These are phyloP conservation scores for Blastobotrys elegans DNA, from an alignment of 1,139 yeast species.

Conservation along the genomic window DNA sequence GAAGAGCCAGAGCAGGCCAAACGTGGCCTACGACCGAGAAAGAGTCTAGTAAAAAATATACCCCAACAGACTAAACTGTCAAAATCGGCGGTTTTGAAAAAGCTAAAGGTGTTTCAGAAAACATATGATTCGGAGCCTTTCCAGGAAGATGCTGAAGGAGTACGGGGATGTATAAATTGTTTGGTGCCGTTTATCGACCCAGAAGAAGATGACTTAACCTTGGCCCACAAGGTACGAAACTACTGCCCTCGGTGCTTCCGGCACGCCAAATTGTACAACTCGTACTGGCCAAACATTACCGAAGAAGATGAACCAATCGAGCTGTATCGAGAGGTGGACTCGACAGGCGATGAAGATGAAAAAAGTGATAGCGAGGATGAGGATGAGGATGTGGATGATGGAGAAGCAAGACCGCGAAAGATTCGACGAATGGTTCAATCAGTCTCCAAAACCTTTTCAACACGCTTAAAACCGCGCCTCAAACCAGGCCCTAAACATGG, in stretches of 20 bases:
- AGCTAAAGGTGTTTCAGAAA: constrained; percentile 12
- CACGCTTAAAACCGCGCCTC: not conserved
- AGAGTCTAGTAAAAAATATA: constrained; percentile 2
- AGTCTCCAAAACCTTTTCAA: too few species aligned
- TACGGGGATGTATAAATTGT: constrained; percentile 26
- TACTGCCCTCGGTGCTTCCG: constrained; percentile 33
- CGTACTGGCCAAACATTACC: constrained; percentile 29
- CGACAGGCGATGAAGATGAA: not conserved
- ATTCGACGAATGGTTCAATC: not conserved
- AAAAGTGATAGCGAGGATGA: constrained; percentile 7
- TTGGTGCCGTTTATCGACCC: constrained; percentile 22
- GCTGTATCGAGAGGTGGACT: constrained; percentile 16
- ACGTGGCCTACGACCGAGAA: constrained; percentile 16
- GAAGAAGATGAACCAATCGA: constrained; percentile 18
- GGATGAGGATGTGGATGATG: constrained; percentile 7
- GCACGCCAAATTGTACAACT: constrained; percentile 28
- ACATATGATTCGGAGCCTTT: constrained; percentile 23
- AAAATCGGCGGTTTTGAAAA: constrained; percentile 7
- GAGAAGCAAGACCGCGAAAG: constrained; percentile 1
- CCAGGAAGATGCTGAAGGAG: constrained; percentile 14
- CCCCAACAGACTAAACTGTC: not conserved
- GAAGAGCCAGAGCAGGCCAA: constrained; percentile 13
- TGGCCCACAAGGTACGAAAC: constrained; percentile 15
- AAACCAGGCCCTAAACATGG: not conserved
- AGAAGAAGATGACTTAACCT: constrained; percentile 17